These are phyloP conservation scores for Lichtheimia hyalospora DNA, from an alignment of 371 early-diverging fungal genomes.

Conservation along the genomic window DNA sequence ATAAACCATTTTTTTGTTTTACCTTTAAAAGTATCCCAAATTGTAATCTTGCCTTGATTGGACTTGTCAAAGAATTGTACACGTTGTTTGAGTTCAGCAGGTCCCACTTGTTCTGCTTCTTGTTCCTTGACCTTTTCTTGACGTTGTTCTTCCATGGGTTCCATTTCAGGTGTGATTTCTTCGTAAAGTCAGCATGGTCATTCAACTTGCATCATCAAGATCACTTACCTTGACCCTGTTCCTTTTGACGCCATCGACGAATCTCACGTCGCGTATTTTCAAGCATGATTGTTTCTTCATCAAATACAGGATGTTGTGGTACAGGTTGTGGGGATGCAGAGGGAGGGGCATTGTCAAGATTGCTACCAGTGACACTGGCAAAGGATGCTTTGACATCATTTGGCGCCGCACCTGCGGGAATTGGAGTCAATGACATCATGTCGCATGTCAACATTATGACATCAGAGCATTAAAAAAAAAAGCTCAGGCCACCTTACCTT, in stretches of 20 bases:
- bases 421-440: neutral
- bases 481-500: neutral
- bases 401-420: too few species aligned
- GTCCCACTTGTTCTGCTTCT: constrained; percentile 12
- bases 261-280: constrained; percentile 31
- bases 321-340: constrained; percentile 31
- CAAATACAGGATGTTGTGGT: constrained; percentile 30
- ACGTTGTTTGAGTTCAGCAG: constrained; percentile 8
- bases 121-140: constrained; percentile 5
- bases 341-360: constrained; percentile 41
- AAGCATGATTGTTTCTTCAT: constrained; percentile 30
- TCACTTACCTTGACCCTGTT: constrained; percentile 22
- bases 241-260: constrained; percentile 21
- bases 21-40: constrained; percentile 29
- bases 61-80: constrained; percentile 27
- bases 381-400: constrained; percentile 17
- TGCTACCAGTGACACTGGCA: constrained; percentile 35
- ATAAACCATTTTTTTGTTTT: too few species aligned
- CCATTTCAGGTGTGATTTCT: constrained; percentile 13
- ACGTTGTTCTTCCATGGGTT: constrained; percentile 8
- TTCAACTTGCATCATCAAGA: too few species aligned
- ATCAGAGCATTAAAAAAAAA: neutral
- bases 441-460: neutral
- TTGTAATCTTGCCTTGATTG: constrained; percentile 28
- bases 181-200: too few species aligned